Conservation (phyloP, 225 moss, liverwort and hornwort species). For the Lunularia cruciata region DNA sequence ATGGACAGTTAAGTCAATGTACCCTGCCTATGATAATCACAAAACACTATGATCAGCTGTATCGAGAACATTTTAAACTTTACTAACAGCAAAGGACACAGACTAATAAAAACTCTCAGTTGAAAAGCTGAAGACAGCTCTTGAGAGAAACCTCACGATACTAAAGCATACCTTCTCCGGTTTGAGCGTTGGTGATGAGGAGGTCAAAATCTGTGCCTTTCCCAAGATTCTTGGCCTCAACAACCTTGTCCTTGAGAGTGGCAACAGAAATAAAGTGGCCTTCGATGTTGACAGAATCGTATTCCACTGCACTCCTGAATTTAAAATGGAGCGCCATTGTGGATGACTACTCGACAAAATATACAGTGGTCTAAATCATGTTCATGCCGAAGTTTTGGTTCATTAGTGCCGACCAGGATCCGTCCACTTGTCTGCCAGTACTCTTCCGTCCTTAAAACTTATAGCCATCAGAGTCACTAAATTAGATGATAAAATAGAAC, state of each 20-base stretch:
- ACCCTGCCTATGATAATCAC: too few species aligned
- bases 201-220: conserved; percentile 87
- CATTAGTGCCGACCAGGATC: not conserved
- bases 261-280: conserved; percentile 85
- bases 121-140: too few species aligned
- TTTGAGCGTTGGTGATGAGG: conserved; percentile 93
- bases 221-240: conserved; percentile 88
- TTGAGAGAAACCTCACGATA: not conserved
- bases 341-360: conserved; percentile 6
- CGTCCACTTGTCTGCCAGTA: too few species aligned
- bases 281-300: conserved; percentile 86
- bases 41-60: too few species aligned
- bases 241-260: conserved; percentile 82
- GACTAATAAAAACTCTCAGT: too few species aligned
- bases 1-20: too few species aligned
- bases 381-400: not conserved
- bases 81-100: too few species aligned
- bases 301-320: conserved; percentile 94
- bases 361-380: not conserved
- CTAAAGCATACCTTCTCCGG: conserved; percentile 61
- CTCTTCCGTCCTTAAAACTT: not conserved
- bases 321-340: conserved; percentile 96
- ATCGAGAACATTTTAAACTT: too few species aligned
- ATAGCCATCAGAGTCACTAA: too few species aligned
- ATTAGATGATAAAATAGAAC: too few species aligned